Evolutionary conservation across 83 land plant species (phyloP).

Genomic region (Picea mariana): DNA sequence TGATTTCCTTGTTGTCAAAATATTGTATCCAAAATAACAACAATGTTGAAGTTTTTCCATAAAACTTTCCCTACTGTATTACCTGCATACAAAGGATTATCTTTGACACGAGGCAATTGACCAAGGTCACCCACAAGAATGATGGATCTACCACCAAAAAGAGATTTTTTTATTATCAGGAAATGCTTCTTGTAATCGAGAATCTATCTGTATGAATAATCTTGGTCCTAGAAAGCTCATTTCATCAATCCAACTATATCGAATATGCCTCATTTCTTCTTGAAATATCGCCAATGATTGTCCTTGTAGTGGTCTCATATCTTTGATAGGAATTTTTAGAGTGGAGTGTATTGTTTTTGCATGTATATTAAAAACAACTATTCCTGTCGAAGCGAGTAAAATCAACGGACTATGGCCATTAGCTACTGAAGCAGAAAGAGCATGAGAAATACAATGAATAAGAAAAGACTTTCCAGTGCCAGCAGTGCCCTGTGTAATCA

Average conservation of each 20-base stretch:
- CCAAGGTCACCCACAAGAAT: neutral
- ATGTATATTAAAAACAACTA: neutral
- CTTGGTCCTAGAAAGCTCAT: neutral
- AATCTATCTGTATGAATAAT: no score
- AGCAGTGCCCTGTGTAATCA: neutral
- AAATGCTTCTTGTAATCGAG: neutral
- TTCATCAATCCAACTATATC: neutral
- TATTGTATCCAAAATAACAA: no score
- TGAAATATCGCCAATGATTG: no score
- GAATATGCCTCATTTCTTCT: no score
- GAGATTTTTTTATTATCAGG: neutral
- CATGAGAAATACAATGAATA: no score
- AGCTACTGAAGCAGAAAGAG: neutral
- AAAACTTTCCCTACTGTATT: no score
- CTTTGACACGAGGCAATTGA: neutral
- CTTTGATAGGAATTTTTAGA: no score
- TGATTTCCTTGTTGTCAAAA: no score
- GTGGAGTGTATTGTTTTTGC: neutral
- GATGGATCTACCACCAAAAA: no score
- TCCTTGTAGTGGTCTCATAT: no score
- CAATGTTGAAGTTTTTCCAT: no score
- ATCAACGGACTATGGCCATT: no score
- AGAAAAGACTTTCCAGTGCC: neutral
- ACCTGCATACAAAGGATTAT: neutral
- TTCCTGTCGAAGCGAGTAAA: neutral